Evolutionary conservation across 768 basidiomycete genomes (phyloP), one percentile per base, ranked within the genome.

Genomic region (Porphyrellus cyaneotinctus): DNA sequence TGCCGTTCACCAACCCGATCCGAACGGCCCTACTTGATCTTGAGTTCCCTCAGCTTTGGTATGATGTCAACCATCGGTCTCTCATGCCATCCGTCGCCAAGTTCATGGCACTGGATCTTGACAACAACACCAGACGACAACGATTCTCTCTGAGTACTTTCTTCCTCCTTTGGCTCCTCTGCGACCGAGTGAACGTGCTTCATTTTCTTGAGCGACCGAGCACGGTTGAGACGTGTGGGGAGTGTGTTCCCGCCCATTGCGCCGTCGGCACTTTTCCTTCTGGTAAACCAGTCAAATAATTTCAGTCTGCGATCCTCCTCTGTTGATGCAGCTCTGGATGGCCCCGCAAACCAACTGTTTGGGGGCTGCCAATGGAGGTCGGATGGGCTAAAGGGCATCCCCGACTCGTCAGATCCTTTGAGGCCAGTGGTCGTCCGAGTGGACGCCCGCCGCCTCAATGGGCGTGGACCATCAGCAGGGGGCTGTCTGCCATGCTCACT

Each of bases 41-140:
- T 69, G 33, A 69, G 59, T n/a, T 53, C 48, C 51, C 68, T 67
- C 24, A 69, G 26, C 32, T 50, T 52, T n/a, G 64, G 65, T 6
- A 71, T 67, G n/a, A 71, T 64, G 10, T 71, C 69, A 1, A 38
- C 43, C 47, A 71, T 18, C 26, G 53, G 47, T 32, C 49, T 61
- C 47, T 67, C 65, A n/a, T 59, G 36, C 63, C 64, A 68, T 12
- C 39, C 44, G 3, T 52, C 38, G 22, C 35, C 47, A 28, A 28
- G 26, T 20, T 60, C 49, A 14, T 37, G 49, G 11, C 48, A 47
- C 22, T 58, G 55, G 22, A 67, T 42, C 35, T 44, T 58, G n/a
- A 67, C 53, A 2, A 48, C 24, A 4, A 56, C 52, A 17, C 50
- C 53, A 1, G 56, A 26, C 6, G 36, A 20, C 9, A n/a, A 4